These are phyloP conservation scores for Neocallimastix lanati DNA, from an alignment of 192 early-diverging fungal genomes.

Conservation along the genomic window DNA sequence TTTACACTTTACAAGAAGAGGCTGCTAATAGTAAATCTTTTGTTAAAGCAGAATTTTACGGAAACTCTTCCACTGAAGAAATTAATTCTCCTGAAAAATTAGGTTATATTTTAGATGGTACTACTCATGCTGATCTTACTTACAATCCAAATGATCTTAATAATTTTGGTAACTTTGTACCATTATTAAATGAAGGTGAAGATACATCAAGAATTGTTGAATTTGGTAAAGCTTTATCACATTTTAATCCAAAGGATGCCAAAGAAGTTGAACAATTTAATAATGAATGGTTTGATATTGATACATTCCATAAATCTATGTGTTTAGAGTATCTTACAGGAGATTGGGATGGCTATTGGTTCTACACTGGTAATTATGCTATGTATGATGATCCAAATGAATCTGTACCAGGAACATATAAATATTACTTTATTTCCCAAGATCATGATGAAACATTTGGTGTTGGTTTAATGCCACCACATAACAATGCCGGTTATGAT, in stretches of 20 bases:
- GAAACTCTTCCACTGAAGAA: neutral
- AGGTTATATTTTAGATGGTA: neutral
- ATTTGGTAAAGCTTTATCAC: neutral
- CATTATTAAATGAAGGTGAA: neutral
- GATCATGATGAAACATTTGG: too few species aligned
- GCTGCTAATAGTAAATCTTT: neutral
- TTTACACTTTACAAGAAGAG: neutral
- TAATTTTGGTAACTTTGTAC: neutral
- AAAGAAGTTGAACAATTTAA: neutral
- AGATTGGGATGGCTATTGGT: neutral
- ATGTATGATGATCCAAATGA: too few species aligned
- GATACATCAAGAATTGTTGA: neutral
- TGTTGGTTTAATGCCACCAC: too few species aligned
- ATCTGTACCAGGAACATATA: neutral
- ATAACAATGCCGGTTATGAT: too few species aligned
- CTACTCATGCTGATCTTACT: neutral
- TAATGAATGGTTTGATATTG: neutral
- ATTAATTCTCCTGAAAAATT: neutral
- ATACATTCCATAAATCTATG: neutral
- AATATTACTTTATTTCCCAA: neutral
- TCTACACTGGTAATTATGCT: neutral
- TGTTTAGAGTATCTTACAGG: too few species aligned
- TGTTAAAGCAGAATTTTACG: too few species aligned
- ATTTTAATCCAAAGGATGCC: neutral
- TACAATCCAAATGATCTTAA: neutral